A percentile compares a stretch with the other conserved stretches of the same genome.
Evolutionary conservation across 345 rosid species (phyloP).

Genomic region (Pugionium dolabratum): DNA sequence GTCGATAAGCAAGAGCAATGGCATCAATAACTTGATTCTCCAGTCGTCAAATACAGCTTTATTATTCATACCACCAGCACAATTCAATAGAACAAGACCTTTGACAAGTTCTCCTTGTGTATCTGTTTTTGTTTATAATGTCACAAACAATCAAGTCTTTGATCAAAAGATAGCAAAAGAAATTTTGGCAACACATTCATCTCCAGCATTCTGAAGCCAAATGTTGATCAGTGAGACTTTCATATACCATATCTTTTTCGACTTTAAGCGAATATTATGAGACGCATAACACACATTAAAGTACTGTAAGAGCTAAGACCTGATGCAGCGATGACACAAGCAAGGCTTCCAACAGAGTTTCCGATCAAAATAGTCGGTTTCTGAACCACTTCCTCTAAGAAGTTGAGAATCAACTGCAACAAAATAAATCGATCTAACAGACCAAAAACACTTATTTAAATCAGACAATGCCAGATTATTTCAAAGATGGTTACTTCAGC

Average conservation of each 20-base stretch:
- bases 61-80: conserved; percentile 97
- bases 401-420: conserved; percentile 67
- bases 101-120: conserved; percentile 50
- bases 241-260: background rate
- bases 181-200: background rate
- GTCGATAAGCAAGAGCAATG: conserved; percentile 76
- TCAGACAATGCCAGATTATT: background rate
- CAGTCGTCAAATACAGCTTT: conserved; percentile 93
- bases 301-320: conserved; percentile 37
- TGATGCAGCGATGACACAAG: conserved; percentile 92
- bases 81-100: conserved; percentile 83
- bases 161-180: background rate
- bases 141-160: conserved; percentile 11
- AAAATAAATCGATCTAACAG: conserved; percentile 8
- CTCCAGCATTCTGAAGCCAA: background rate
- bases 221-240: background rate
- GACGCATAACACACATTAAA: background rate
- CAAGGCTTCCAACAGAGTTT: conserved; percentile 93
- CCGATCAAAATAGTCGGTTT: conserved; percentile 80
- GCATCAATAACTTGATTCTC: conserved; percentile 82
- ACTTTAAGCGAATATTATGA: background rate
- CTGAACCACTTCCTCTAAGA: conserved; percentile 70
- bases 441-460: background rate
- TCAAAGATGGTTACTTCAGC: conserved; percentile 58
- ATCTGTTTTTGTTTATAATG: conserved; percentile 41